Evolutionary conservation across 768 basidiomycete species (phyloP), one percentile per base, ranked within the genome.

Genomic region (Mrakia gelida): DNA sequence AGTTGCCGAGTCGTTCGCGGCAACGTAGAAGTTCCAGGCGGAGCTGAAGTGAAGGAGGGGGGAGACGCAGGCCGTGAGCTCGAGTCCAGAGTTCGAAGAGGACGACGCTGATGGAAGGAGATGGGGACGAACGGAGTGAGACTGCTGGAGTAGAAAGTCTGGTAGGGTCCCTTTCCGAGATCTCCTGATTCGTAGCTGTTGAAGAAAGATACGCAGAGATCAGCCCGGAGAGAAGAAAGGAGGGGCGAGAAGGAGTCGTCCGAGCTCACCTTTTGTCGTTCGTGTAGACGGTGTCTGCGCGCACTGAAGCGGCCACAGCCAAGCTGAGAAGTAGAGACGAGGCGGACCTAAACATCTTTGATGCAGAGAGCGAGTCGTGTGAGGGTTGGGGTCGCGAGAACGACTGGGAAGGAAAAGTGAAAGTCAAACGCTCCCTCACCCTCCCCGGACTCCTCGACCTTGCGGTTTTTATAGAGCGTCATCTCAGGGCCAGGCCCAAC

Each of bases 281-380:
- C 63, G 34, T 65, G 38, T 41, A 41, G 34, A 26, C 41, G 18
- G 13, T n/a, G 34, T 70, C 38, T 8, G 68, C 41, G 3, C 15
- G 23, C 6, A 38, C 26, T 21, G 32, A 34, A 38, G 16, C 63
- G 9, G 34, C 63, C 8, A 65, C 65, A 28, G 65, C 34, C 68
- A 68, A 86, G 84, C 59, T 0, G 75, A 76, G 67, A 61, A 71
- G 86, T 95, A 98, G 86, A 98, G 93, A 72, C 98, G 85, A 10
- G 94, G 96, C 59, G 1, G 28, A 59, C 6, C 26, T 28, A 3
- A 28, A 15, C n/a, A 59, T 59, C 9, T 2, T 28, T 59, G 32
- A 94, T 92, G 9, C 97, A 89, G 0, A 96, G 95, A 82, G 97
- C 94, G 95, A 98, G 98, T 86, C 96, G 96, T 82, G 4, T 97